Base-by-base conservation (phyloP, 2,329 filamentous ascomycete genomes). In the Ceratocystis alfenasii region DNA sequence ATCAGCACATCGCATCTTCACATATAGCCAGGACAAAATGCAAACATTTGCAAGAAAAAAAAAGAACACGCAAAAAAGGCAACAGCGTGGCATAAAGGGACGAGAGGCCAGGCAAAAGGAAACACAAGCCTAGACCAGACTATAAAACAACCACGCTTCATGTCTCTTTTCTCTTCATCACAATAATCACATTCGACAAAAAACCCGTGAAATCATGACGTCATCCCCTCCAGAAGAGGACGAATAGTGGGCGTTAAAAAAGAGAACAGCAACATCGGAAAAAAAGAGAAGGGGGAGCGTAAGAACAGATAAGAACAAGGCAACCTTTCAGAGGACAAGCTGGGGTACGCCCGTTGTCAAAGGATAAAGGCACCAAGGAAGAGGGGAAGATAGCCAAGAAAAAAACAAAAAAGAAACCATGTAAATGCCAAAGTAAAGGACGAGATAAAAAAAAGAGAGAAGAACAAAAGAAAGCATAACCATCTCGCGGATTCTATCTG, bases 21-120 rank as follows among this genome's bases (percentile, higher is more conserved):
- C 30, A 33, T 33, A 7, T 33, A 33, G 30, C 30, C 30, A 33
- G 30, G 30, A 33, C 30, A 33, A 33, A 33, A 33, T 8, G 6
- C 30, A 33, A 7, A 8, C 30, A 33, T 33, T 33, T 7, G 30
- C 30, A 33, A 1, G 30, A 33, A 33, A 33, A 33, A 30, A 33
- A 33, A 33, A 33, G 30, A 33, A 33, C 30, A 33, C 30, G 6
- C 30, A 33, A 33, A 71, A 68, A 70, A 72, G 69, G 69, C 45
- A 50, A 3, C 46, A 8, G 22, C 7, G 22, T 50, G 46, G 46
- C 46, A 50, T 50, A 25, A 25, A 22, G 20, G 22, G 30, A 33
- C 6, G 10, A 20, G 44, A 46, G 44, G 44, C 12, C 44, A 17
- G 12, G 12, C 5, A 22, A 50, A 33, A 12, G 46, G 57, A 36